These are phyloP conservation scores for Solanum hybrid DNA, from an alignment of 305 asterid species.

Conservation along the genomic window DNA sequence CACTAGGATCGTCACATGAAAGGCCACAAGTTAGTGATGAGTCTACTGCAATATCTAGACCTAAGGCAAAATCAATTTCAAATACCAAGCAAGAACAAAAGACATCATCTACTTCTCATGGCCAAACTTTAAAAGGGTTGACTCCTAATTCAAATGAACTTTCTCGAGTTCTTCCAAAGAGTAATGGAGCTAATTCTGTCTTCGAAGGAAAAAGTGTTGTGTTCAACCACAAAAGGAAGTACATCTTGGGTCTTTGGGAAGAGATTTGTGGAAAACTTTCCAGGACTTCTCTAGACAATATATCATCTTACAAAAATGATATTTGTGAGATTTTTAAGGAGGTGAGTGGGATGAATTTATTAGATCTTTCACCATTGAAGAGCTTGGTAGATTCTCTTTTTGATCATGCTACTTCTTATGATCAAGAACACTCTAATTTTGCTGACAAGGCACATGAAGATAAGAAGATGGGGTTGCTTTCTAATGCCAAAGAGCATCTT, in stretches of 20 bases:
- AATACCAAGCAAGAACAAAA: background rate
- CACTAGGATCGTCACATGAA: background rate
- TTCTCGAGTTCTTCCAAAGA: background rate
- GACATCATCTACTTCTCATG: background rate
- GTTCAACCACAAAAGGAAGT: too few species aligned
- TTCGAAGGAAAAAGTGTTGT: too few species aligned
- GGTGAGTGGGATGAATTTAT: background rate
- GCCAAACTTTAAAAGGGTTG: background rate
- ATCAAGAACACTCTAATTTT: background rate
- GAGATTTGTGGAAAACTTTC: too few species aligned
- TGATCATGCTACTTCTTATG: background rate
- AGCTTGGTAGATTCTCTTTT: background rate
- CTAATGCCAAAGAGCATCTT: background rate
- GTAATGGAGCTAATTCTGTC: too few species aligned
- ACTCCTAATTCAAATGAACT: background rate
- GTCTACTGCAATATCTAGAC: background rate
- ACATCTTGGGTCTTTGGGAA: too few species aligned
- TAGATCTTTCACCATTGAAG: background rate
- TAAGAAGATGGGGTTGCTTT: background rate
- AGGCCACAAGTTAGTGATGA: background rate
- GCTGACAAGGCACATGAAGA: background rate
- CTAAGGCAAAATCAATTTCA: background rate
- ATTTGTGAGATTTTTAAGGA: too few species aligned
- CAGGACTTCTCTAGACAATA: too few species aligned
- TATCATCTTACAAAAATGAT: too few species aligned